phyloP scores from a whole-genome alignment of 306 rosid genomes.

The Dalbergia cultrata region DNA sequence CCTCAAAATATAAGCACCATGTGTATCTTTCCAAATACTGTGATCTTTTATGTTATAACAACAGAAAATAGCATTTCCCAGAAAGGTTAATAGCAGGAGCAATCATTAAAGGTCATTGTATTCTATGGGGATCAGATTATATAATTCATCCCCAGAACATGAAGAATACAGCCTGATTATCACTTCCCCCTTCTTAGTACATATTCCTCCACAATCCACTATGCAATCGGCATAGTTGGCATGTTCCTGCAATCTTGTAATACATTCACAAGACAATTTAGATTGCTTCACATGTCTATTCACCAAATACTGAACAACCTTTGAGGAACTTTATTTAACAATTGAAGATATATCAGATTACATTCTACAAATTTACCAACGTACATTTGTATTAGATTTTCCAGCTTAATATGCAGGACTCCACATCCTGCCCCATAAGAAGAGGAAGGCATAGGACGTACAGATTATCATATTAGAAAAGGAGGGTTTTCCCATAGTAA shows the following conservation, averaged over 20 bases:
- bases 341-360: background rate
- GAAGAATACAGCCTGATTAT: background rate
- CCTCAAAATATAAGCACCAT: constrained; percentile 2
- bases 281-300: background rate
- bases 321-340: background rate
- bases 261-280: background rate
- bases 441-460: background rate
- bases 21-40: background rate
- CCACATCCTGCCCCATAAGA: background rate
- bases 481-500: background rate
- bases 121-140: background rate
- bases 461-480: background rate
- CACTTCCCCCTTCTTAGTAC: background rate
- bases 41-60: background rate
- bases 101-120: constrained; percentile 6
- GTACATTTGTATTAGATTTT: background rate
- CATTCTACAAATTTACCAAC: background rate
- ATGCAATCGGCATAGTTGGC: background rate
- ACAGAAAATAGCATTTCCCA: background rate
- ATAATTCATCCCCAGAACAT: constrained; percentile 10
- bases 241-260: background rate
- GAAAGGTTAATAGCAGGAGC: background rate
- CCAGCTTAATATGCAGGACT: constrained; percentile 8
- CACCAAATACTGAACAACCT: background rate
- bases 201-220: background rate